These are phyloP conservation scores for Pseudonitzschia pungens DNA, from an alignment of 108 stramenopile species.

Conservation along the genomic window DNA sequence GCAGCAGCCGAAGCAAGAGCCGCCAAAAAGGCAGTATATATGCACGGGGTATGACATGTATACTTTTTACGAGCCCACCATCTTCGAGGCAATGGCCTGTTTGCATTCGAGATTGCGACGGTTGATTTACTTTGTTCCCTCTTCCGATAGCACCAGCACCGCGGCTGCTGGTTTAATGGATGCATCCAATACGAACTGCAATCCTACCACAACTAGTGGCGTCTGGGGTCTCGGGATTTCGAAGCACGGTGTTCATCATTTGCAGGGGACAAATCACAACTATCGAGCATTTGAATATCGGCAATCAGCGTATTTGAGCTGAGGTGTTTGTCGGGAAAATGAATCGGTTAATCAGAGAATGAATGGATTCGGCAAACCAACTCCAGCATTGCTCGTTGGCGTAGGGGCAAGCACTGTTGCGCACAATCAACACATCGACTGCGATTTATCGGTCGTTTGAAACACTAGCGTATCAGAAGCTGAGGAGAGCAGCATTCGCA, in stretches of 20 bases:
- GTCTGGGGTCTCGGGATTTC: slow-evolving; percentile 34
- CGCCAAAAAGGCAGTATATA: slow-evolving; percentile 47
- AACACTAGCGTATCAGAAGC: no score
- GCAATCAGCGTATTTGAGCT: background rate
- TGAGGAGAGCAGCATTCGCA: no score
- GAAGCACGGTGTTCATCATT: slow-evolving; percentile 46
- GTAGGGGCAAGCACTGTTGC: no score
- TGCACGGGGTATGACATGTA: slow-evolving; percentile 81
- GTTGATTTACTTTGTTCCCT: slow-evolving; percentile 51
- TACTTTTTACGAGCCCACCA: slow-evolving; percentile 56
- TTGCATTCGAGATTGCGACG: slow-evolving; percentile 73
- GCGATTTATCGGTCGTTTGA: no score
- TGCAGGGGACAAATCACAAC: slow-evolving; percentile 83
- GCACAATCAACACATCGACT: no score
- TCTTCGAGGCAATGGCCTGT: slow-evolving; percentile 80
- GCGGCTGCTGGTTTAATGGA: background rate
- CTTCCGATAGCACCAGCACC: slow-evolving; percentile 12
- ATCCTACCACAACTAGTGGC: background rate
- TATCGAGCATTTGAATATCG: slow-evolving; percentile 70
- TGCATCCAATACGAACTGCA: background rate
- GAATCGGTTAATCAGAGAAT: no score
- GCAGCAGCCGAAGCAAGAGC: slow-evolving; percentile 1
- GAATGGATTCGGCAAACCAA: background rate
- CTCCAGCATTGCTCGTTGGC: background rate
- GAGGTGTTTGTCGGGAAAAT: background rate